Evolutionary conservation across 2,329 filamentous ascomycete genomes (phyloP).

Genomic region (Fusarium brevicatenulatum): DNA sequence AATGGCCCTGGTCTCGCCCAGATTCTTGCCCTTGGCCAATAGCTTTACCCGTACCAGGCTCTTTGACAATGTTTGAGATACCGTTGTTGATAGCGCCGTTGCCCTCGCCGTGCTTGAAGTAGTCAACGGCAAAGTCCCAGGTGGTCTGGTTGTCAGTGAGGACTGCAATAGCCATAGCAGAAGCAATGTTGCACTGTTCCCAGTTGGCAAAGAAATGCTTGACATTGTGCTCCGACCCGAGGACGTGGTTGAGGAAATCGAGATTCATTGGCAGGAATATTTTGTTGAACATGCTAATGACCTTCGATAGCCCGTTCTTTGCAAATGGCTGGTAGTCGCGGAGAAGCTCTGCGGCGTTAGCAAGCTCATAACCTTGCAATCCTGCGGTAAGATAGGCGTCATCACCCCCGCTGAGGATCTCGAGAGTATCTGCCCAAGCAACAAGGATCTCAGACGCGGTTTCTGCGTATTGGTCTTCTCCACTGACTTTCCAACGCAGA

Average conservation of each 20-base stretch:
- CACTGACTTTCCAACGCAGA: neutral
- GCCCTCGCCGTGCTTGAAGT: slow-evolving; percentile 22
- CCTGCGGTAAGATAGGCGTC: slow-evolving; percentile 50
- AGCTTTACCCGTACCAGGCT: neutral
- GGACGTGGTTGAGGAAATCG: neutral
- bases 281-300: neutral
- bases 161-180: slow-evolving; percentile 21
- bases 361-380: slow-evolving; percentile 58
- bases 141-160: slow-evolving; percentile 9
- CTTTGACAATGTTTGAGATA: slow-evolving; percentile 7
- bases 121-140: slow-evolving; percentile 8
- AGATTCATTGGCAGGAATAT: slow-evolving; percentile 4
- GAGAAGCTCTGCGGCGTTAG: slow-evolving; percentile 58
- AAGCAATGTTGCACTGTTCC: slow-evolving; percentile 31
- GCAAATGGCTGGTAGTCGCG: slow-evolving; percentile 41
- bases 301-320: neutral
- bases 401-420: neutral
- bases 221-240: slow-evolving; percentile 8
- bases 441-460: neutral
- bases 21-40: slow-evolving; percentile 31
- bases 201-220: slow-evolving; percentile 18
- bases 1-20: slow-evolving; percentile 28
- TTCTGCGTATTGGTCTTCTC: neutral
- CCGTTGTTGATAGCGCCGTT: slow-evolving; percentile 19
- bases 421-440: neutral